Evolutionary conservation across 2,329 filamentous ascomycete species (phyloP), one percentile per base, ranked within the genome.

Genomic region (Metarhizium humberi): DNA sequence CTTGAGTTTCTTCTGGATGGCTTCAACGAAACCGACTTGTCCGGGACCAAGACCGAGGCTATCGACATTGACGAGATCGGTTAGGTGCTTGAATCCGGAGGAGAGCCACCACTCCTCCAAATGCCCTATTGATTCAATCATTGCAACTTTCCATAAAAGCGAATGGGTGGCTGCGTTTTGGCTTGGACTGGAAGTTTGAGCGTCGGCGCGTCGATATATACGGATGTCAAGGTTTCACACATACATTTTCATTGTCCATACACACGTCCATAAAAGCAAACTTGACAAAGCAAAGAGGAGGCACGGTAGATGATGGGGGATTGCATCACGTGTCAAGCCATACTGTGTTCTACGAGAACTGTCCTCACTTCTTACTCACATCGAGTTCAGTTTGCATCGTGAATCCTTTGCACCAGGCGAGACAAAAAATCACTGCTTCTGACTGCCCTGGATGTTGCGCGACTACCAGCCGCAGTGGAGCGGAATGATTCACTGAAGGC

Each of bases 31-130:
- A 7, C 69, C 69, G 29, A 67, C 68, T 42, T 72, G 63, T 6
- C 55, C 58, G 32, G 62, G 59, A 6, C 53, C 58, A 16, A 60
- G 46, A 5, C 52, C 52, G 2, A 64, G 29, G 6, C 59, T 54
- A 10, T 61, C 55, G 1, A 45, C 29, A 43, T 64, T 54, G n/a
- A 69, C 56, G 11, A 73, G 62, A 3, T 60, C 55, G 5, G 49
- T 52, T 6, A 73, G 61, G 13, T 55, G 53, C 18, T 63, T 61
- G 18, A 58, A 56, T 7, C 66, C 68, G 25, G 49, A 52, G 6
- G 54, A 59, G 36, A 69, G 62, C 70, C 70, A 73, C 65, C 69
- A 71, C 34, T 61, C 54, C 56, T 71, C 64, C 16, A 71, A 61
- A 49, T 70, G 66, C 16, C 65, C 32, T 11, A 52, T 40, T 4